Conservation (phyloP, 352 stramenopile genomes). For the Saprolegnia parasitica region DNA sequence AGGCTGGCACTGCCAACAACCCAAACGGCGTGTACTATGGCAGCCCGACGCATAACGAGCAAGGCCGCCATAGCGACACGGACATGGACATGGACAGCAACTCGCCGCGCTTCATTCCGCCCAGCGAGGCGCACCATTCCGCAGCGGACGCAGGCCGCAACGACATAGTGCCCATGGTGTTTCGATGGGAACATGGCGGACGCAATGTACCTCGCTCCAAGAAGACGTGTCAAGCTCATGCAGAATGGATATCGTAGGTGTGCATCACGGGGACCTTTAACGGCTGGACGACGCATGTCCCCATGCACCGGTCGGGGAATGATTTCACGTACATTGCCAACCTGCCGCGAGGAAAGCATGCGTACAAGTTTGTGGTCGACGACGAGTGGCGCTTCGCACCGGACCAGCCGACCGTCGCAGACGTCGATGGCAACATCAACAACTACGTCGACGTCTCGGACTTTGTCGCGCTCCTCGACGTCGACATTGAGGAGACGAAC, state of each 20-base stretch:
- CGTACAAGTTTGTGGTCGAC: conserved; percentile 99
- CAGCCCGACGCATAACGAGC: conserved; percentile 6
- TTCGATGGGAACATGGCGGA: conserved; percentile 98
- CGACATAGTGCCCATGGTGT: conserved; percentile 90
- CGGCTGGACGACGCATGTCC: conserved; percentile 97
- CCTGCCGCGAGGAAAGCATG: conserved; percentile 95
- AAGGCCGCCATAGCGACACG: conserved; percentile 30
- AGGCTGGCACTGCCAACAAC: conserved; percentile 26
- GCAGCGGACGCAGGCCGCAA: conserved; percentile 20
- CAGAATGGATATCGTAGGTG: conserved; percentile 51
- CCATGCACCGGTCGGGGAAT: conserved; percentile 98
- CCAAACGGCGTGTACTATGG: not conserved
- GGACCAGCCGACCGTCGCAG: conserved; percentile 94
- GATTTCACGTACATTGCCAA: conserved; percentile 99
- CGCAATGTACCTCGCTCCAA: conserved; percentile 43
- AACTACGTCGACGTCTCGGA: conserved; percentile 99
- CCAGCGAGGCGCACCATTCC: not conserved
- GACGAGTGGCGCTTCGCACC: conserved; percentile 97
- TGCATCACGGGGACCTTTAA: conserved; percentile 99
- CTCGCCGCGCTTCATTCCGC: conserved; percentile 11
- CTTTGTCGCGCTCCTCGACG: conserved; percentile 87
- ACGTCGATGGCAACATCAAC: conserved; percentile 99
- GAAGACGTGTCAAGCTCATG: not conserved
- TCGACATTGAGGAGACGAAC: conserved; percentile 47
- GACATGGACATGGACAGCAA: conserved; percentile 32